Conservation (phyloP, 2,329 filamentous ascomycete genomes). For the Penicillium palitans region DNA sequence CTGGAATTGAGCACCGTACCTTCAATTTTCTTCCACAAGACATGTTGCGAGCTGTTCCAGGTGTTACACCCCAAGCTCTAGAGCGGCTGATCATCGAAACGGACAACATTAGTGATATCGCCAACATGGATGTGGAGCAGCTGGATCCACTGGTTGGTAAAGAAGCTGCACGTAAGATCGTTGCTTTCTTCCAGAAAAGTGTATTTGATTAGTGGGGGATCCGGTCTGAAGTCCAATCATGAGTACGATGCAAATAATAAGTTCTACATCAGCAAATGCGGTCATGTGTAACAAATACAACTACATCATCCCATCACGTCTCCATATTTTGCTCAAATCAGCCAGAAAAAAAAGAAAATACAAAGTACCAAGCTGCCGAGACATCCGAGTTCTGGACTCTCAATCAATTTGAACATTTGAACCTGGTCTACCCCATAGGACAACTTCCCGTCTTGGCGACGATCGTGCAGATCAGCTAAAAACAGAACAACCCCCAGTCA, state of each 20-base stretch:
- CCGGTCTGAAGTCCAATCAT: background rate
- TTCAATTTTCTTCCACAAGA: conserved; percentile 88
- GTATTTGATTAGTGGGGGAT: conserved; percentile 50
- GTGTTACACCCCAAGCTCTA: conserved; percentile 77
- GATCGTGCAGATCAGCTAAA: conserved; percentile 24
- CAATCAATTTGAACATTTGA: conserved; percentile 1
- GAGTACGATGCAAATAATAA: background rate
- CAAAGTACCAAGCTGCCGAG: conserved; percentile 1
- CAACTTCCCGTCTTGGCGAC: conserved; percentile 19
- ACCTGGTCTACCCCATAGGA: conserved; percentile 2
- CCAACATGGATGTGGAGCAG: conserved; percentile 77
- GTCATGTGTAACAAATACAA: background rate
- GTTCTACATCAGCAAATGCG: background rate
- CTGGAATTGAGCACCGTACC: conserved; percentile 56
- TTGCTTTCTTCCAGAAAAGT: conserved; percentile 74
- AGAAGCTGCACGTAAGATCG: conserved; percentile 73
- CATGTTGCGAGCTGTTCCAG: conserved; percentile 82
- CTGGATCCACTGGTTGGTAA: conserved; percentile 73
- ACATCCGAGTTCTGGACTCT: conserved; percentile 2
- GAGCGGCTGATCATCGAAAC: conserved; percentile 69
- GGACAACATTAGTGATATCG: conserved; percentile 76
- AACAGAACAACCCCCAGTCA: conserved; percentile 11
- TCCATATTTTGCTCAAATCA: background rate
- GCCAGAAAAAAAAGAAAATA: background rate
- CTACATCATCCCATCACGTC: background rate